Evolutionary conservation across 2,329 filamentous ascomycete species (phyloP).

Genomic region (Xylaria sp.): DNA sequence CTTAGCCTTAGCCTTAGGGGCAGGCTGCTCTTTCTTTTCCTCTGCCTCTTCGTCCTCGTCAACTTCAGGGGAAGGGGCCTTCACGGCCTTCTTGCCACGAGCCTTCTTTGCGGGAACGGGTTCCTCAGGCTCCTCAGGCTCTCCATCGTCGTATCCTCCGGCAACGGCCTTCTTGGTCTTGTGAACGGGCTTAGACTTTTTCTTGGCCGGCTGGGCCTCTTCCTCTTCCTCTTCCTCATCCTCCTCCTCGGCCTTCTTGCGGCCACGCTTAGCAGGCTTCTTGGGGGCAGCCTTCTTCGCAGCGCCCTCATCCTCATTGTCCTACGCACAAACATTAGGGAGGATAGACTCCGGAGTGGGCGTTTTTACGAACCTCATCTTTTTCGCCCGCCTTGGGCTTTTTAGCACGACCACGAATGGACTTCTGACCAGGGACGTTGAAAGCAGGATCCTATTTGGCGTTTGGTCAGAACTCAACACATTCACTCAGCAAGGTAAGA

Average conservation of each 20-base stretch:
- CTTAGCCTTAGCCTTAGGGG: constrained; percentile 39
- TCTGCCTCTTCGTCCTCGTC: constrained; percentile 32
- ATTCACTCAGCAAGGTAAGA: constrained; percentile 2
- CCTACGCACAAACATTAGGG: constrained; percentile 13
- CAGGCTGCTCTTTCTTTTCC: constrained; percentile 31
- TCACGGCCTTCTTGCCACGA: constrained; percentile 34
- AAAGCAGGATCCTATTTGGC: constrained; percentile 67
- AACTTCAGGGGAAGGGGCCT: constrained; percentile 29
- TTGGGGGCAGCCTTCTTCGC: constrained; percentile 38
- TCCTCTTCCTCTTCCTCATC: constrained; percentile 35
- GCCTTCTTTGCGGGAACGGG: constrained; percentile 24
- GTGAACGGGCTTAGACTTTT: constrained; percentile 39
- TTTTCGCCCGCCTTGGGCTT: constrained; percentile 39
- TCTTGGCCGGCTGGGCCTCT: constrained; percentile 41
- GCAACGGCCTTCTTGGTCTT: constrained; percentile 34
- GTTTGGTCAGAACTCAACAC: constrained; percentile 10
- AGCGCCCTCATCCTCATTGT: constrained; percentile 29
- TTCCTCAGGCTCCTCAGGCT: constrained; percentile 22
- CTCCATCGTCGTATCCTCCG: constrained; percentile 31
- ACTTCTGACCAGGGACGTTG: constrained; percentile 69
- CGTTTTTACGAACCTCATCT: constrained; percentile 34
- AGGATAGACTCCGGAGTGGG: constrained; percentile 3
- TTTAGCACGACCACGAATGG: constrained; percentile 57
- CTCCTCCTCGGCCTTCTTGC: constrained; percentile 40
- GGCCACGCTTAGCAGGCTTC: constrained; percentile 42